Conservation (phyloP, 2,329 filamentous ascomycete genomes). For the Apiospora aurea region DNA sequence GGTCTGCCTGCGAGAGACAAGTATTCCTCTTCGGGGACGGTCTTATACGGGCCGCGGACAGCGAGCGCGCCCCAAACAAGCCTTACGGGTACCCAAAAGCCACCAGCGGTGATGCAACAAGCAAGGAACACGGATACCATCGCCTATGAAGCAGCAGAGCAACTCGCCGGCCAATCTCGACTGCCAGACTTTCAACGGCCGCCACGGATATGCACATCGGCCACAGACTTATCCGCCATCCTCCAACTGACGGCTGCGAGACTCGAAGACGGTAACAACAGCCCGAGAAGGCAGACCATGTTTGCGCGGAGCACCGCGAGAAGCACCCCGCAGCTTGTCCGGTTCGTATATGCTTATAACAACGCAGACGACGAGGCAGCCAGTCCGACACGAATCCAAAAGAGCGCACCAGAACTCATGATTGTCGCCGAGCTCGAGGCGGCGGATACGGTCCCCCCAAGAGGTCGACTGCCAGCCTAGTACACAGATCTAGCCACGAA, state of each 20-base stretch:
- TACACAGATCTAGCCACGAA: slow-evolving; percentile 32
- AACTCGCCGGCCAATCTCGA: slow-evolving; percentile 38
- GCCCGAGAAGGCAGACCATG: slow-evolving; percentile 40
- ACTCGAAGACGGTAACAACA: slow-evolving; percentile 49
- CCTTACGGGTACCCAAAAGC: not conserved
- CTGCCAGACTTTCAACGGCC: slow-evolving; percentile 29
- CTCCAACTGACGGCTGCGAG: slow-evolving; percentile 60
- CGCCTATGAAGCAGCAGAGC: slow-evolving; percentile 36
- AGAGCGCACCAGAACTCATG: slow-evolving; percentile 39
- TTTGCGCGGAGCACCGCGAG: slow-evolving; percentile 28
- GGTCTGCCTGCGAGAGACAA: not conserved
- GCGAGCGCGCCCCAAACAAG: not conserved
- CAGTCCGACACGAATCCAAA: slow-evolving; percentile 41
- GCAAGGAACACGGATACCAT: slow-evolving; percentile 26
- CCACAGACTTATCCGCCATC: slow-evolving; percentile 59
- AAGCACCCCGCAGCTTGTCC: not conserved
- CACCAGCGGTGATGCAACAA: slow-evolving; percentile 8
- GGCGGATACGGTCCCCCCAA: slow-evolving; percentile 21
- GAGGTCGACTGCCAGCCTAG: slow-evolving; percentile 26
- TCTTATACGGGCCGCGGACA: not conserved
- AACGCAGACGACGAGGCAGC: slow-evolving; percentile 32
- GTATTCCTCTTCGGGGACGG: not conserved
- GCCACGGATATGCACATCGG: slow-evolving; percentile 45
- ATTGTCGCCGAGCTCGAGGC: slow-evolving; percentile 35
- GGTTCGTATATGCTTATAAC: not conserved